A percentile compares a stretch with the other conserved stretches of the same genome.
phyloP scores from a whole-genome alignment of 345 rosid genomes.

The Syzygium aqueum region DNA sequence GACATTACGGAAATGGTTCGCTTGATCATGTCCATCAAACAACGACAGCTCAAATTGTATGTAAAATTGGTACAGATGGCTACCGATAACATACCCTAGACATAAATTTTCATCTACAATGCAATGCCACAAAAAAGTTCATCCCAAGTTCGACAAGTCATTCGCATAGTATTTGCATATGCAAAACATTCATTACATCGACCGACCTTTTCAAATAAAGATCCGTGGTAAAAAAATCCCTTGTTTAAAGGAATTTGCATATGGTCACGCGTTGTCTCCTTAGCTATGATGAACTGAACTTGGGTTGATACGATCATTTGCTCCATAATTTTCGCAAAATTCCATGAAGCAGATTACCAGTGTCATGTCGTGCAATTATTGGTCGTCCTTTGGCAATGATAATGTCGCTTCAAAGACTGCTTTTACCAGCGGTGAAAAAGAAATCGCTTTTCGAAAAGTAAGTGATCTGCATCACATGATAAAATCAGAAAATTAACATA shows the following conservation, averaged over 20 bases:
- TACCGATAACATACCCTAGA: background rate
- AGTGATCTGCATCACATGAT: background rate
- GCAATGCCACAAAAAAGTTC: background rate
- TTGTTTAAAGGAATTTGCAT: background rate
- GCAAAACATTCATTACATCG: background rate
- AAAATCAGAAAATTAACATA: background rate
- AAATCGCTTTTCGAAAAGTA: background rate
- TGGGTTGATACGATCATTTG: background rate
- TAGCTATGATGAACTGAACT: background rate
- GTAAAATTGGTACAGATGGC: background rate
- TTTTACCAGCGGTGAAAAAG: background rate
- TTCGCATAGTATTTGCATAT: background rate
- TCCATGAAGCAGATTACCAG: conserved; percentile 2
- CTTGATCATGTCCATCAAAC: background rate
- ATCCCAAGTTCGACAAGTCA: background rate
- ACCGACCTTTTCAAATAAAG: background rate
- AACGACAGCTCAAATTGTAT: background rate
- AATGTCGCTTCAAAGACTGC: background rate
- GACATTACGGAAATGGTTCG: background rate
- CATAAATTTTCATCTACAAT: background rate
- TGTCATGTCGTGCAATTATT: background rate
- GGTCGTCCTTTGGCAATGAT: background rate
- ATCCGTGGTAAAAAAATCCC: background rate
- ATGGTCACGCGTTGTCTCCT: background rate
- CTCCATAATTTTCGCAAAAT: conserved; percentile 6